Conservation (phyloP, 345 rosid species). For the Lagerstroemia speciosa region DNA sequence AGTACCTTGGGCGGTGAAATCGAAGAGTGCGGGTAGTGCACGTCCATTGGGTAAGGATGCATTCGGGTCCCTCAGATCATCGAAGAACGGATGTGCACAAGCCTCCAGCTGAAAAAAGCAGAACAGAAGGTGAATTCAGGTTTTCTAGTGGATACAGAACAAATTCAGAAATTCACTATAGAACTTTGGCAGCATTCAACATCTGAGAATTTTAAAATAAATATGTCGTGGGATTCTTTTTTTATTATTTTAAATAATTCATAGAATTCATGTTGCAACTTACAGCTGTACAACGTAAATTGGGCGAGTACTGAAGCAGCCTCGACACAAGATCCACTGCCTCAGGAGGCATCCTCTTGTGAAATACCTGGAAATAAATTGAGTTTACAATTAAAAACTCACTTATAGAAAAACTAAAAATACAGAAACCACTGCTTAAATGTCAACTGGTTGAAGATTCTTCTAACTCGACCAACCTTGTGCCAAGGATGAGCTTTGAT, state of each 20-base stretch:
- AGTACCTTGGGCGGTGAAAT: conserved; percentile 88
- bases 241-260: too few relatives aligned
- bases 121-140: neutral
- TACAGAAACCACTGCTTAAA: neutral
- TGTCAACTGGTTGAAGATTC: neutral
- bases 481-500: conserved; percentile 99
- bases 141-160: neutral
- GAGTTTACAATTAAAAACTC: neutral
- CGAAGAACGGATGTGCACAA: conserved; percentile 93
- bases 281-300: conserved; percentile 80
- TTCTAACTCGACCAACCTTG: conserved; percentile 41
- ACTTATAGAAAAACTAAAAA: neutral
- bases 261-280: conserved; percentile 17
- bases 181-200: too few relatives aligned
- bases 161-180: neutral
- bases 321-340: conserved; percentile 97
- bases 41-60: conserved; percentile 81
- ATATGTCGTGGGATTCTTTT: neutral
- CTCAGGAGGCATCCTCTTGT: conserved; percentile 94
- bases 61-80: conserved; percentile 77
- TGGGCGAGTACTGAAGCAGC: conserved; percentile 92
- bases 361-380: conserved; percentile 50
- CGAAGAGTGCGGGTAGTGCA: conserved; percentile 70
- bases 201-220: neutral
- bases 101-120: conserved; percentile 64